phyloP scores from a whole-genome alignment of 108 stramenopile genomes.

The Epithemia pelagica region DNA sequence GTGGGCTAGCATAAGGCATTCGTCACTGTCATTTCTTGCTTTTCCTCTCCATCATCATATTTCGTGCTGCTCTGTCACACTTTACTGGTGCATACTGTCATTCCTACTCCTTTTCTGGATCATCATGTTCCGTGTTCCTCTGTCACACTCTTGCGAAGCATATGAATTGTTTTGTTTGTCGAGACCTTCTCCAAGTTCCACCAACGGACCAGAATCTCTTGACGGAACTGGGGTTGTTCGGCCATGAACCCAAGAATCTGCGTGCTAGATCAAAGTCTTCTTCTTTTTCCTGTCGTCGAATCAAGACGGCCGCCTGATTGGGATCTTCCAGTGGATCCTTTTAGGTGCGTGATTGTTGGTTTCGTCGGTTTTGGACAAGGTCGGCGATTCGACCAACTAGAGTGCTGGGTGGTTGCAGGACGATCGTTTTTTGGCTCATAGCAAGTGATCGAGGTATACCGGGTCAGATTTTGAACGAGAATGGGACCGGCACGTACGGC shows the following conservation, averaged over 20 bases:
- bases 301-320: neutral
- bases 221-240: too few species aligned
- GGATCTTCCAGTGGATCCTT: too few species aligned
- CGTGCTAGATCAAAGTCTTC: slow-evolving; percentile 5
- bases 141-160: too few species aligned
- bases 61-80: slow-evolving; percentile 37
- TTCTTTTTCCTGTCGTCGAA: neutral
- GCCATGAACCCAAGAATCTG: slow-evolving; percentile 2
- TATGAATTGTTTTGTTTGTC: too few species aligned
- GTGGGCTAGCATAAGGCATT: too few species aligned
- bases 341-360: too few species aligned
- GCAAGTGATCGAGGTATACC: slow-evolving; percentile 26
- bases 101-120: slow-evolving; percentile 47
- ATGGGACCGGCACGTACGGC: slow-evolving; percentile 82
- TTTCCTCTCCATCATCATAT: too few species aligned
- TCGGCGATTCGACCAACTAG: slow-evolving; percentile 21
- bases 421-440: slow-evolving; percentile 24
- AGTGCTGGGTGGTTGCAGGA: too few species aligned
- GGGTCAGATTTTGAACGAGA: slow-evolving; percentile 62
- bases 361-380: too few species aligned
- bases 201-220: slow-evolving; percentile 47
- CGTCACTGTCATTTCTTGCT: too few species aligned
- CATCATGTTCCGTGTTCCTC: too few species aligned
- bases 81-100: slow-evolving; percentile 21
- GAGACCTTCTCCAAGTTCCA: too few species aligned